Base-by-base conservation (phyloP, 2,329 filamentous ascomycete species). In the Hirsutella rhossiliensis region DNA sequence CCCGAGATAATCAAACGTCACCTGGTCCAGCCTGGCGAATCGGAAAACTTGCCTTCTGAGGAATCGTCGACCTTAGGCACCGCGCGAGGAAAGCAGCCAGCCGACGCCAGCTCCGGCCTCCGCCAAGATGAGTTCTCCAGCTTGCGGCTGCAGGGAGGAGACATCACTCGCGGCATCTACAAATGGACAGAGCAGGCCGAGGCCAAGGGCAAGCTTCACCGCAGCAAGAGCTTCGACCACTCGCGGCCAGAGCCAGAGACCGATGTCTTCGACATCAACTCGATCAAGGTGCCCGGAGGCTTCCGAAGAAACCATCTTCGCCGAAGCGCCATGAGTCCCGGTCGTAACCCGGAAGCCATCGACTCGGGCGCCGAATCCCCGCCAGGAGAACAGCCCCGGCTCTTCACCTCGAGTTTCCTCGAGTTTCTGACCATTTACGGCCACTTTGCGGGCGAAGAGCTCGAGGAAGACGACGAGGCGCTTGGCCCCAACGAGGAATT, bases 341-440 rank as follows among this genome's bases (percentile, higher is more conserved):
- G 58, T 34, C 56, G 55, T 11, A 50, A 62, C 45, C 59, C 48
- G 4, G 54, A 60, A 20, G 50, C 57, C 19, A 57, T 51, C 27
- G 64, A 61, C 48, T 62, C 56, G 42, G 62, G 54, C 43, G 52
- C 52, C 48, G 55, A 50, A 58, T 62, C 62, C 59, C 54, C 64
- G 12, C 48, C 47, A 13, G 50, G 49, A 1, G 50, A 55, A 15
- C 56, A 56, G 58, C 58, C 56, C 54, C 78, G 78, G 48, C 71
- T 94, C 29, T 80, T 95, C 46, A 96, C 92, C 0, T 88, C 76
- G 52, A 98, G 85, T 63, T 98, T 98, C 60, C 76, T 98, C 47
- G 94, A 98, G 61, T 98, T 98, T 56, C 62, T 98, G 42, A 89
- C 87, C 8, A 75, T 98, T 28, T 98, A 96, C 55, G 92, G 92